Evolutionary conservation across 495 filamentous ascomycete genomes (phyloP).

Genomic region (Podospora pseudopauciseta): DNA sequence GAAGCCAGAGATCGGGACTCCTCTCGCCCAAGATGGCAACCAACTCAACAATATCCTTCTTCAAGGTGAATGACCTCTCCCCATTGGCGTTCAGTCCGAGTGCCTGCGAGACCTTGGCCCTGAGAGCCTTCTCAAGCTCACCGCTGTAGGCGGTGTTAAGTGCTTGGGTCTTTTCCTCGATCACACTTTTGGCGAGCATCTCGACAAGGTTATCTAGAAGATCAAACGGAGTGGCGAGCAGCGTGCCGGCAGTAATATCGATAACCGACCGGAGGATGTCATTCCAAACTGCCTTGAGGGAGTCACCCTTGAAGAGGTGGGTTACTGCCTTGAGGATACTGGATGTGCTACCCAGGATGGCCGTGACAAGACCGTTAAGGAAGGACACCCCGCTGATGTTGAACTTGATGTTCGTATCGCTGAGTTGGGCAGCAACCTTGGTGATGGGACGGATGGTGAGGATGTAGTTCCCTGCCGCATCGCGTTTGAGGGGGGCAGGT

Average conservation of each 20-base stretch:
- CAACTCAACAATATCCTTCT: slow-evolving; percentile 17
- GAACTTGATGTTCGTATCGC: slow-evolving; percentile 15
- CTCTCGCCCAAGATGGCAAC: slow-evolving; percentile 10
- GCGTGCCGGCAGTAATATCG: slow-evolving; percentile 14
- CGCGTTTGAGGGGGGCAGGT: slow-evolving; percentile 10
- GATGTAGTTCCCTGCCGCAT: slow-evolving; percentile 17
- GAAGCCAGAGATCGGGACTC: slow-evolving; percentile 14
- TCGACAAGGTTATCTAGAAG: slow-evolving; percentile 19
- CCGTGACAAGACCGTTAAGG: slow-evolving; percentile 17
- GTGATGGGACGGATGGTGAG: slow-evolving; percentile 20
- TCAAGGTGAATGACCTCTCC: slow-evolving; percentile 17
- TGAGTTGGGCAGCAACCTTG: slow-evolving; percentile 16
- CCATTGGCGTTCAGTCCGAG: slow-evolving; percentile 19
- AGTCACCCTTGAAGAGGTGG: slow-evolving; percentile 17
- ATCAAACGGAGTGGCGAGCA: slow-evolving; percentile 17
- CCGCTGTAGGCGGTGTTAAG: slow-evolving; percentile 11
- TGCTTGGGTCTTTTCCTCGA: slow-evolving; percentile 18
- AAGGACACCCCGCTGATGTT: slow-evolving; percentile 17
- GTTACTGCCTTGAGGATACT: slow-evolving; percentile 18
- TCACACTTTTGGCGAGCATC: slow-evolving; percentile 10
- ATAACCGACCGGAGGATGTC: slow-evolving; percentile 15
- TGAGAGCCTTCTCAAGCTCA: slow-evolving; percentile 18
- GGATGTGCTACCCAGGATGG: slow-evolving; percentile 18
- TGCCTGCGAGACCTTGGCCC: slow-evolving; percentile 6
- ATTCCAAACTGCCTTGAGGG: slow-evolving; percentile 15